A percentile compares a stretch with the other conserved stretches of the same genome.
Conservation (phyloP, 2,329 filamentous ascomycete species). For the Domatiomyces catenatus region DNA sequence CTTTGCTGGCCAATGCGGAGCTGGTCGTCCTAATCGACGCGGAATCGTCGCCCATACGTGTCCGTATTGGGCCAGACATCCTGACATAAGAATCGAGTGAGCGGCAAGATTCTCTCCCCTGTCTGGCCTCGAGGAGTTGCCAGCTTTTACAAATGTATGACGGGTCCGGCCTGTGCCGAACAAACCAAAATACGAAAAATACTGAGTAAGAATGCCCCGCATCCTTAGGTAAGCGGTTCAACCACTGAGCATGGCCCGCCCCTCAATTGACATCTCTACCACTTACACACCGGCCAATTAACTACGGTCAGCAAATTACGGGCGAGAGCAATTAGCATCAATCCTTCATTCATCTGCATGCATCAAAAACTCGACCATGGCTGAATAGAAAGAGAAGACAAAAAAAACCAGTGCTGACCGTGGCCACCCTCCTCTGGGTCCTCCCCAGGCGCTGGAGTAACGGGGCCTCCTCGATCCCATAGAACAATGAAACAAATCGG, state of each 20-base stretch:
- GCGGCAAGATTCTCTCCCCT: background rate
- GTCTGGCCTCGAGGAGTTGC: background rate
- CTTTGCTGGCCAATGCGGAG: conserved; percentile 2
- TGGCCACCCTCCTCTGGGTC: background rate
- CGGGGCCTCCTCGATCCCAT: background rate
- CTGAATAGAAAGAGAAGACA: background rate
- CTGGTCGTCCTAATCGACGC: background rate
- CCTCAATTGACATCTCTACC: too few species aligned
- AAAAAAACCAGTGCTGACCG: background rate
- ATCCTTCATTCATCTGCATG: background rate
- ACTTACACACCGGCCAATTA: too few species aligned
- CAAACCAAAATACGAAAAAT: background rate
- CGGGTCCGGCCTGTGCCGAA: too few species aligned
- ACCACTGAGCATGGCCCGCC: too few species aligned
- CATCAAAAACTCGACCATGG: background rate
- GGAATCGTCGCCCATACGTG: background rate
- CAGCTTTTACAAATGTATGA: background rate
- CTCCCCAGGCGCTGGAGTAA: too few species aligned
- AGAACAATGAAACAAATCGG: background rate
- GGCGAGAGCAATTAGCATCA: background rate
- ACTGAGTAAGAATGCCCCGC: background rate
- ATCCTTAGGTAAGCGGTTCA: background rate
- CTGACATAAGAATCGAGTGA: background rate
- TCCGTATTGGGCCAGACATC: background rate
- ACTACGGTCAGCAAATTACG: background rate